A percentile compares a stretch with the other conserved stretches of the same genome.
phyloP scores from a whole-genome alignment of 441 rosid species.

The Capsella rubella region DNA sequence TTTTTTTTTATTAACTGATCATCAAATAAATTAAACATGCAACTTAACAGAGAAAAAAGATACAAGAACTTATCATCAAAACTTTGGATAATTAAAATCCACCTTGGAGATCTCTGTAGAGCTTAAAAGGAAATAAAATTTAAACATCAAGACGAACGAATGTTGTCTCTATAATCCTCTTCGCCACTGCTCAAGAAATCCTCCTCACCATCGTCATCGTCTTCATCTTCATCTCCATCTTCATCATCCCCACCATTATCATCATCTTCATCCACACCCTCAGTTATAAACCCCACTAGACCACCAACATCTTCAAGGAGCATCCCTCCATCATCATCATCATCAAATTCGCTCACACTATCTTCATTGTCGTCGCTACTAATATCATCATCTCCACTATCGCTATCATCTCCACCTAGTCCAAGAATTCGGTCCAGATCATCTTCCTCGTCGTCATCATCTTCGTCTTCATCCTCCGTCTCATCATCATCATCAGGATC shows the following conservation, averaged over 20 bases:
- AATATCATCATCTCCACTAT: constrained; percentile 79
- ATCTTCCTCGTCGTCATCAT: constrained; percentile 64
- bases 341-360: constrained; percentile 72
- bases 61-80: constrained; percentile 37
- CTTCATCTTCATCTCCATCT: constrained; percentile 47
- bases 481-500: constrained; percentile 98
- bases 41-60: neutral
- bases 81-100: constrained; percentile 32
- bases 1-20: constrained; percentile 10
- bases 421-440: constrained; percentile 81
- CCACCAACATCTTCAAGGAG: constrained; percentile 58
- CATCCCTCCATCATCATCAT: constrained; percentile 60
- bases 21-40: neutral
- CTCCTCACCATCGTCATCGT: constrained; percentile 66
- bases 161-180: constrained; percentile 59
- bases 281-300: constrained; percentile 66
- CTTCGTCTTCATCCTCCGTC: constrained; percentile 94
- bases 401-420: constrained; percentile 69
- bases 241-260: constrained; percentile 67
- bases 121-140: constrained; percentile 1
- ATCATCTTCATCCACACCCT: constrained; percentile 54
- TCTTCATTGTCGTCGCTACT: constrained; percentile 73
- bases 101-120: constrained; percentile 12
- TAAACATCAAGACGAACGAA: constrained; percentile 50
- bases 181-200: constrained; percentile 87